phyloP scores from a whole-genome alignment of 352 stramenopile species.

The Paralagenidium karlingii region DNA sequence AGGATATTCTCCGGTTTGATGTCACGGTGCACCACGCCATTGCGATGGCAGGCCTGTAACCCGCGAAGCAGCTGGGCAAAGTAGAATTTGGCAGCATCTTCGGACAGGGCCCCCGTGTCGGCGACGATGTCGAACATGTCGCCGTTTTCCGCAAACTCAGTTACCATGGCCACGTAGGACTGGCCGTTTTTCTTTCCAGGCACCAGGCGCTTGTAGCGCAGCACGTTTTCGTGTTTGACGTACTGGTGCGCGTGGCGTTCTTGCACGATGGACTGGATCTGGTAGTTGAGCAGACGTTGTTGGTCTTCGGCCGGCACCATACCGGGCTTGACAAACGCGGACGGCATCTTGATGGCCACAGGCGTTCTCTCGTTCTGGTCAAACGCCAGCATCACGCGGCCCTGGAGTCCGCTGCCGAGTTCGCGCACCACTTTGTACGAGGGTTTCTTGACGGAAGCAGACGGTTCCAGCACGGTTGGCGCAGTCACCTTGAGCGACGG shows the following conservation, averaged over 20 bases:
- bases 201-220: constrained; percentile 6
- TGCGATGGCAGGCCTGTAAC: constrained; percentile 56
- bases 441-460: constrained; percentile 11
- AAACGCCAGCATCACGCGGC: constrained; percentile 40
- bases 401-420: constrained; percentile 47
- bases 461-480: background rate
- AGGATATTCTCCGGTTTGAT: constrained; percentile 89
- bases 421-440: constrained; percentile 36
- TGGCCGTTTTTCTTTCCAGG: constrained; percentile 16
- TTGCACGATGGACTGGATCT: constrained; percentile 46
- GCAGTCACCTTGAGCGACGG: background rate
- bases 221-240: constrained; percentile 36
- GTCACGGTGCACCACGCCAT: constrained; percentile 73
- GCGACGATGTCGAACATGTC: constrained; percentile 81
- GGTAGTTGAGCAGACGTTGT: constrained; percentile 28
- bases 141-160: constrained; percentile 62
- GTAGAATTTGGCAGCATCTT: constrained; percentile 50
- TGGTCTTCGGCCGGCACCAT: constrained; percentile 13
- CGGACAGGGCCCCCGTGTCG: constrained; percentile 38
- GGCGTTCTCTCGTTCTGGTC: constrained; percentile 25
- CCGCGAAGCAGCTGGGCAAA: constrained; percentile 60
- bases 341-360: constrained; percentile 70
- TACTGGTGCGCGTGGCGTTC: constrained; percentile 42
- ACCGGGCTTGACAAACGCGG: constrained; percentile 11
- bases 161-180: constrained; percentile 54